Evolutionary conservation across 192 early-diverging fungal species (phyloP).

Genomic region (Coemansia sp.): DNA sequence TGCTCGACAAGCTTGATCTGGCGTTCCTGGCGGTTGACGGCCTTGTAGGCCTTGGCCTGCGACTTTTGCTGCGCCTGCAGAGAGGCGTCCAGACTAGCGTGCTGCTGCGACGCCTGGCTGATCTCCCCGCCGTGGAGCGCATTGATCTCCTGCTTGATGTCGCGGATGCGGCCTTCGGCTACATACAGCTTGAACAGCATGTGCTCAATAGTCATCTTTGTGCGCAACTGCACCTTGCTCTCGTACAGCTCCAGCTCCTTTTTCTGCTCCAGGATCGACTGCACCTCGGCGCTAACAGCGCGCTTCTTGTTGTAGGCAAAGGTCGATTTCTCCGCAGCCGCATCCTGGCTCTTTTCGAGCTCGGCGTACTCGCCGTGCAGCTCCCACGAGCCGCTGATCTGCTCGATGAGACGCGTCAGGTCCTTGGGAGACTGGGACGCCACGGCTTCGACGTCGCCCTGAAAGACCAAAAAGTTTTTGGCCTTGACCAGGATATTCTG

Average conservation of each 20-base stretch:
- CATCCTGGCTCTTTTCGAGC: slow-evolving; percentile 77
- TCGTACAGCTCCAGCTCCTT: slow-evolving; percentile 86
- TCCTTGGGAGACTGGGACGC: slow-evolving; percentile 95
- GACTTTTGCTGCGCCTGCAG: slow-evolving; percentile 65
- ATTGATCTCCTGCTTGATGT: slow-evolving; percentile 58
- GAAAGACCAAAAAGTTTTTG: slow-evolving; percentile 97
- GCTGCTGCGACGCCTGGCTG: slow-evolving; percentile 46
- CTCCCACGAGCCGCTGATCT: slow-evolving; percentile 92
- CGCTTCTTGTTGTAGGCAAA: slow-evolving; percentile 90
- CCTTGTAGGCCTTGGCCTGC: slow-evolving; percentile 69
- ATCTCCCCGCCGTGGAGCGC: slow-evolving; percentile 50
- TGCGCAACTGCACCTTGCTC: slow-evolving; percentile 60
- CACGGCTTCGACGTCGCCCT: slow-evolving; percentile 96
- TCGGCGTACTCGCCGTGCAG: slow-evolving; percentile 84
- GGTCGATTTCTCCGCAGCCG: slow-evolving; percentile 81
- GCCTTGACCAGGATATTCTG: slow-evolving; percentile 95
- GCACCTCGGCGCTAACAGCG: slow-evolving; percentile 85
- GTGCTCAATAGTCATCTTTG: slow-evolving; percentile 61
- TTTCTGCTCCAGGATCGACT: slow-evolving; percentile 89
- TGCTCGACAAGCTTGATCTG: slow-evolving; percentile 68
- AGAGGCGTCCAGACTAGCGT: slow-evolving; percentile 52
- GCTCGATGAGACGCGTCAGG: slow-evolving; percentile 89
- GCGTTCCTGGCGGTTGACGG: slow-evolving; percentile 68
- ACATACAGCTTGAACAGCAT: slow-evolving; percentile 93
- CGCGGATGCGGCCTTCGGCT: slow-evolving; percentile 64